Percentiles rank a stretch among this genome's conserved stretches.
These are phyloP conservation scores for Ceratobasidium sp. DNA, from an alignment of 1,284 basidiomycete species.

Conservation along the genomic window DNA sequence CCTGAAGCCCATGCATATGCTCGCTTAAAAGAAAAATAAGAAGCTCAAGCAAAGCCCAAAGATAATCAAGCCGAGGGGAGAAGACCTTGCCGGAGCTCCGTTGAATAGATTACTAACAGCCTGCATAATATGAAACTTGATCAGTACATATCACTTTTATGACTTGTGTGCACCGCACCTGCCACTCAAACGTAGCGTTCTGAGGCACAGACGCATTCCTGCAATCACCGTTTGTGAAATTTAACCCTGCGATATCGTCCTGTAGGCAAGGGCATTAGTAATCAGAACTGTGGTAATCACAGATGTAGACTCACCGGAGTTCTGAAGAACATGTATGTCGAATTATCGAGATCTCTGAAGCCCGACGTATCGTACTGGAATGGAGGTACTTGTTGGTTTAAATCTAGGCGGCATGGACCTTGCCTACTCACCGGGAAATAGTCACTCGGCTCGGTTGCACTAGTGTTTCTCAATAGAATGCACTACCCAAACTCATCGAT, in stretches of 20 bases:
- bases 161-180: constrained; percentile 16
- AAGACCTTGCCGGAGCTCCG: neutral
- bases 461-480: constrained; percentile 48
- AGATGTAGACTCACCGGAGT: constrained; percentile 43
- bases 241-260: constrained; percentile 48
- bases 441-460: constrained; percentile 46
- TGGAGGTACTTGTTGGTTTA: neutral
- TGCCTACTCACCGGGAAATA: constrained; percentile 43
- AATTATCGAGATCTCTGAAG: constrained; percentile 45
- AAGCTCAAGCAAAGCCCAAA: neutral
- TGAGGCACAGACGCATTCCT: constrained; percentile 48
- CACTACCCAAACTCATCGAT: constrained; percentile 32
- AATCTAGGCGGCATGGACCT: neutral
- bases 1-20: neutral
- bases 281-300: neutral
- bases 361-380: constrained; percentile 47
- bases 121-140: neutral
- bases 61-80: neutral
- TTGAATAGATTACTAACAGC: constrained; percentile 18
- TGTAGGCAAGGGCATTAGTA: neutral
- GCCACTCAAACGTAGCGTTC: constrained; percentile 48
- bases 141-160: neutral
- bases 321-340: constrained; percentile 49
- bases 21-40: neutral
- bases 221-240: constrained; percentile 48